A percentile compares a stretch with the other conserved stretches of the same genome.
These are phyloP conservation scores for Rhynchospora pubera DNA, from an alignment of 176 grass and related monocot genomes.

Conservation along the genomic window DNA sequence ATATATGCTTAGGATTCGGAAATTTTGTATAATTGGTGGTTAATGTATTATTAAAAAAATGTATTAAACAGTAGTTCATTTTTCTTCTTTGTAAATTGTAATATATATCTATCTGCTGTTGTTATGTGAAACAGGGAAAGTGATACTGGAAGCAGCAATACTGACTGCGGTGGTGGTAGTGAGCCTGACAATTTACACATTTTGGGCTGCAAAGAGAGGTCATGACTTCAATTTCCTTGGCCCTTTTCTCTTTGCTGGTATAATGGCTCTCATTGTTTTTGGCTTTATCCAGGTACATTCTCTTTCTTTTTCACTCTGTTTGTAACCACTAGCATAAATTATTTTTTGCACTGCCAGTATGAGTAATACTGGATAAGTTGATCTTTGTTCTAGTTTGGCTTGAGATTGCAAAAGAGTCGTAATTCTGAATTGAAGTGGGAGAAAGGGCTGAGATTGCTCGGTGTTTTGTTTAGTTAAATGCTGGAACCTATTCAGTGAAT, in stretches of 20 bases:
- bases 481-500: neutral
- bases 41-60: neutral
- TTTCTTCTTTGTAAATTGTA: neutral
- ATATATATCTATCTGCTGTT: neutral
- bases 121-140: slow-evolving; percentile 48
- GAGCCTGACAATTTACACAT: slow-evolving; percentile 79
- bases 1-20: neutral
- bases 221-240: slow-evolving; percentile 74
- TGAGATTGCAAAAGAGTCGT: neutral
- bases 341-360: neutral
- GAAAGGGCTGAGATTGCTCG: neutral
- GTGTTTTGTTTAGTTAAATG: neutral
- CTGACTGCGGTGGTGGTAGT: slow-evolving; percentile 69
- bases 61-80: neutral
- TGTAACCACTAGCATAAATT: neutral
- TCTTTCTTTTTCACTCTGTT: neutral
- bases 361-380: neutral
- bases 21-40: neutral
- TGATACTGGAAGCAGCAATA: slow-evolving; percentile 74
- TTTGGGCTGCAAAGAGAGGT: slow-evolving; percentile 86
- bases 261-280: slow-evolving; percentile 61
- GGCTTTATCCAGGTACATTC: slow-evolving; percentile 56
- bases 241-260: slow-evolving; percentile 57
- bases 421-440: too few relatives aligned
- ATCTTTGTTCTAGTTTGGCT: neutral